Base-by-base conservation (phyloP, 2,329 filamentous ascomycete species). In the Bipolaris sorokiniana region DNA sequence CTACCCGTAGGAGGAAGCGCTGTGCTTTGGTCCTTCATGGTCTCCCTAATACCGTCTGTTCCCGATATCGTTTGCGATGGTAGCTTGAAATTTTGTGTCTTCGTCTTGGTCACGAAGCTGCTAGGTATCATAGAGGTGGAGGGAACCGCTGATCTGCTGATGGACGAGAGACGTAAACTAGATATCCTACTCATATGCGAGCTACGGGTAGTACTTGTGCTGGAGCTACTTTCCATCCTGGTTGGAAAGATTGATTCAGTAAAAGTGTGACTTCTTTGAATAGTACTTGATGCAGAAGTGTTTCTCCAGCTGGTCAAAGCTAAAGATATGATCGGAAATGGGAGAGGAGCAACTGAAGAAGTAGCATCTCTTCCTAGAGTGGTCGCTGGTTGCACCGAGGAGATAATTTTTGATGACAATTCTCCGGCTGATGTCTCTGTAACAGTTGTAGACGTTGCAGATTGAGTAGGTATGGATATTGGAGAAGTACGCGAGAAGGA, bases 1-100 rank as follows among this genome's bases (percentile, higher is more conserved):
- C 42, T 63, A 15, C 48, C 54, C 5, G 63, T 65, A 16, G 65
- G 55, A 18, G 59, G 54, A 13, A 55, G 56, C 10, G 26, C 38
- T 6, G 28, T 20, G 5, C 33, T 45, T 34, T 5, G 23, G 3
- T 20, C 56, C 15, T 16, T 31, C 9, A 22, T 28, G 3, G 20
- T 33, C 10, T 23, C 28, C 13, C 23, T 26, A 3, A 22, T 15
- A 10, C 42, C 50, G 15, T 31, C 18, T 15, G 31, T 41, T 6
- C 1, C 16, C 23, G 28, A 33, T 5, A 11, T 28, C 1, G 28
- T 52, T 15, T 16, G 20, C 5, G 36, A 42, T 31, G 34, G 26
- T 11, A 11, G 2, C 13, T 18, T 11, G 1, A 31, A 44, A 26
- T 10, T 31, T 15, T 15, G 18, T 33, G 48, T 48, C 28, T 28